Base-by-base conservation (phyloP, 2,329 filamentous ascomycete genomes). In the Lasiodiplodia citricola region DNA sequence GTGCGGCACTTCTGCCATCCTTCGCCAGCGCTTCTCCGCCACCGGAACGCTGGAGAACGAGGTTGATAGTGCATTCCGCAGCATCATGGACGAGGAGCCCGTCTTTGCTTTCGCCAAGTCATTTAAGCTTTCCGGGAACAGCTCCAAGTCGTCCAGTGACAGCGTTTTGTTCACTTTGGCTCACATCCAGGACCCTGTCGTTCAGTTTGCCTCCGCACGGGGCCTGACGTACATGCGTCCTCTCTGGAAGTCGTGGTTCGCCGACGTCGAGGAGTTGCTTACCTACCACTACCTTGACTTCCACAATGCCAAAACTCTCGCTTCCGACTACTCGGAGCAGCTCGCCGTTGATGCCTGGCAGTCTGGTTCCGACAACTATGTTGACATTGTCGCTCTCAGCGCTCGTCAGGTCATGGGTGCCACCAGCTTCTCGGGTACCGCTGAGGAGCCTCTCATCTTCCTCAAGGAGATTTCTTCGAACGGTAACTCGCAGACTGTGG, bases 381-480 rank as follows among this genome's bases (percentile, higher is more conserved):
- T 90, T 41, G 91, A 93, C 73, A 93, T 94, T 69, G 89, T 92
- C 25, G 89, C 91, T 1, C 84, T 96, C 56, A 92, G 90, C 68
- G 92, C 92, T 62, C 88, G 93, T 56, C 93, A 96, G 76, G 91
- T 93, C 16, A 85, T 96, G 76, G 93, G 92, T 7, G 92, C 91
- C 1, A 93, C 91, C 2, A 90, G 90, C 71, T 92, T 94, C 75
- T 87, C 91, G 7, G 88, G 91, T 54, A 91, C 92, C 23, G 87
- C 87, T 3, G 87, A 93, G 3, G 85, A 88, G 70, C 91, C 91
- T 0, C 85, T 95, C 52, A 79, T 96, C 25, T 96, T 96, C 80
- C 81, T 95, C 70, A 96, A 96, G 76, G 93, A 96, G 77, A 95
- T 96, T 68, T 93, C 91, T 1, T 94, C 91, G 2, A 92, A 95